Base-by-base conservation (phyloP, 2,329 filamentous ascomycete species). In the Claviceps maximensis region DNA sequence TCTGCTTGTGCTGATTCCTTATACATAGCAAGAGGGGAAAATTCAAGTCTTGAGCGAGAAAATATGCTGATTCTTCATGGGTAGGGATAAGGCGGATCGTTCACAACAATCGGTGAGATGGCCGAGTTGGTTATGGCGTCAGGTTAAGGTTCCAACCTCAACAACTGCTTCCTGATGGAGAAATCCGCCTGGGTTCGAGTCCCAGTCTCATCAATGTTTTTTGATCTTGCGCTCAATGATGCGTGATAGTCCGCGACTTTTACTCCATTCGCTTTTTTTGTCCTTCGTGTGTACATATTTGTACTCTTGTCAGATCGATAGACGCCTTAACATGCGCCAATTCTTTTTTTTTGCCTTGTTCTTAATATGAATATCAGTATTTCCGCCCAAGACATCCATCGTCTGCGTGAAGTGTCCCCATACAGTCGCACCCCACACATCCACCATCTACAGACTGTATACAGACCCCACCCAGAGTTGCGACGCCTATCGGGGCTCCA, bases 121-220 rank as follows among this genome's bases (percentile, higher is more conserved):
- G 63, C 63, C 63, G 63, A 65, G 63, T 63, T 65, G 63, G 63
- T 65, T 65, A 65, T 65, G 63, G 63, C 63, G 63, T 56, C 62
- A 65, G 62, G 63, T 65, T 65, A 64, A 65, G 63, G 63, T 60
- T 19, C 1, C 17, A 47, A 61, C 59, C 61, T 63, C 60, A 60
- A 61, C 57, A 60, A 27, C 47, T 50, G 46, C 47, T 59, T 65
- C 63, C 62, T 65, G 62, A 55, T 65, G 63, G 63, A 65, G 63
- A 61, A 65, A 65, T 65, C 63, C 63, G 64, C 63, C 62, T 65
- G 63, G 63, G 63, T 65, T 65, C 63, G 60, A 66, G 62, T 65
- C 63, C 63, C 62, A 63, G 62, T 66, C 63, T 63, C 58, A 60
- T 65, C 62, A 61, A 50, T 15, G 44, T 53, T 53, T 57, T 36